A percentile compares a stretch with the other conserved stretches of the same genome.
Evolutionary conservation across 225 moss, liverwort and hornwort genomes (phyloP).

Genomic region (Physcomitrellopsis africana): DNA sequence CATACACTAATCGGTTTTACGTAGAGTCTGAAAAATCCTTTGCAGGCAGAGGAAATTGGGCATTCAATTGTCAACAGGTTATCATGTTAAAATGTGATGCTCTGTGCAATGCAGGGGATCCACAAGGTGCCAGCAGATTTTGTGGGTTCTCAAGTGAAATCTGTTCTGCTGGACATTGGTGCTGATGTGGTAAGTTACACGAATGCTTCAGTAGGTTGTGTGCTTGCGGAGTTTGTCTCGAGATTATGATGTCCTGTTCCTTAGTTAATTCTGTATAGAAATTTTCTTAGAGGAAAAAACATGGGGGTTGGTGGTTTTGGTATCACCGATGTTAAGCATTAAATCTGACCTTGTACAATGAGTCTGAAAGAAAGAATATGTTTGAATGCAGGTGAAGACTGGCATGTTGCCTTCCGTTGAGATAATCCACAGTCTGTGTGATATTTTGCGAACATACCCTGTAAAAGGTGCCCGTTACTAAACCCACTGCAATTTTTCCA

Average conservation of each 20-base stretch:
- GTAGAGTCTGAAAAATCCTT: background rate
- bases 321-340: background rate
- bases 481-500: background rate
- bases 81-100: background rate
- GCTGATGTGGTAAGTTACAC: conserved; percentile 80
- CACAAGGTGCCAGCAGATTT: conserved; percentile 71
- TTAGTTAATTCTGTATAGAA: background rate
- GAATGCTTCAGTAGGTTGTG: background rate
- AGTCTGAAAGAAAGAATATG: background rate
- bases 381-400: conserved; percentile 80
- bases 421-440: conserved; percentile 74
- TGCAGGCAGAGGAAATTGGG: no score
- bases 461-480: conserved; percentile 64
- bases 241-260: background rate
- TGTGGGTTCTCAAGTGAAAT: conserved; percentile 82
- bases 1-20: no score
- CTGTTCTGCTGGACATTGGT: conserved; percentile 86
- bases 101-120: conserved; percentile 70
- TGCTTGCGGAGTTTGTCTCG: background rate
- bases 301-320: background rate
- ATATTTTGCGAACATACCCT: conserved; percentile 66
- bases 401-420: conserved; percentile 89
- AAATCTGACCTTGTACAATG: conserved; percentile 7
- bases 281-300: background rate
- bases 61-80: conserved; percentile 3